Percentiles rank a stretch among this genome's conserved stretches.
These are phyloP conservation scores for Glycyrrhiza uralensis DNA, from an alignment of 306 rosid species.

Conservation along the genomic window DNA sequence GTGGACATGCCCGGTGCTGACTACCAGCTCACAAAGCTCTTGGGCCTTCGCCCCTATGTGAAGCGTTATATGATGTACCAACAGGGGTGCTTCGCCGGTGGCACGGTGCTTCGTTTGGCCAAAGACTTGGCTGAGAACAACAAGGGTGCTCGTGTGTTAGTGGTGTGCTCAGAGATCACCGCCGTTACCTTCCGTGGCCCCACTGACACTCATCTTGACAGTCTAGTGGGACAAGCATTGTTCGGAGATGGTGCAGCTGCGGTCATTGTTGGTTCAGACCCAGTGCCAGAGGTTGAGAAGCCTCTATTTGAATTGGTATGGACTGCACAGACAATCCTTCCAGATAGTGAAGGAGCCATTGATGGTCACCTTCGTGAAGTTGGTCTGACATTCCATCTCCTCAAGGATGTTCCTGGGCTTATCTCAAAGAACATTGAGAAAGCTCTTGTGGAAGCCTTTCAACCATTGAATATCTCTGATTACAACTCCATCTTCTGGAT, in stretches of 20 bases:
- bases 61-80: constrained; percentile 44
- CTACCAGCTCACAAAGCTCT: constrained; percentile 32
- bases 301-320: constrained; percentile 25
- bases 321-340: constrained; percentile 30
- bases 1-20: constrained; percentile 40
- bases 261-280: constrained; percentile 30
- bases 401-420: constrained; percentile 28
- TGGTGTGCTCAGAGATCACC: constrained; percentile 29
- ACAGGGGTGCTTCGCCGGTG: constrained; percentile 30
- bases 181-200: constrained; percentile 34
- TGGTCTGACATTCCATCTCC: constrained; percentile 26
- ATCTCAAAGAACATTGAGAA: constrained; percentile 28
- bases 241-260: constrained; percentile 35
- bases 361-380: constrained; percentile 30
- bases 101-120: constrained; percentile 31
- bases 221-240: constrained; percentile 30
- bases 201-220: constrained; percentile 28
- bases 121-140: constrained; percentile 32
- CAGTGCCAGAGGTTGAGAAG: constrained; percentile 5
- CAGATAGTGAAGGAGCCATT: constrained; percentile 30
- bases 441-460: constrained; percentile 24
- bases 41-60: constrained; percentile 22
- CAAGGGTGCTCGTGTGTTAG: constrained; percentile 28
- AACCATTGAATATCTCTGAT: constrained; percentile 27
- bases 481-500: constrained; percentile 37